Evolutionary conservation across 2,329 filamentous ascomycete genomes (phyloP), one percentile per base, ranked within the genome.

Genomic region (Ophiostoma quercus): DNA sequence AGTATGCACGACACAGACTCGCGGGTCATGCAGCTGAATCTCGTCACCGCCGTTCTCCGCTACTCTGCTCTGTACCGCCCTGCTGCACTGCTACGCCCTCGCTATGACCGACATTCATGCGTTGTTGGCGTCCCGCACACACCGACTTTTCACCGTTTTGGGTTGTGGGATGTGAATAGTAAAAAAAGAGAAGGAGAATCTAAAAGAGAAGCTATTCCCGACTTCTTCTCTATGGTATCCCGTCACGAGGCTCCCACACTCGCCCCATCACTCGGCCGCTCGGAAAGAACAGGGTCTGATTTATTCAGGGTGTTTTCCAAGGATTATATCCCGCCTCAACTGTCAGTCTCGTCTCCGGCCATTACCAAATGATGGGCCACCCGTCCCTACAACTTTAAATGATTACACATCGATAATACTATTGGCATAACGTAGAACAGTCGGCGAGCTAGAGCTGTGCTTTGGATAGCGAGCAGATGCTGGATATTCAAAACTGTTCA

Each of bases 31-130:
- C 57, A 62, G 57, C 22, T 62, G 25, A 25, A 29, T 16, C 22
- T 62, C 57, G 57, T 62, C 57, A 62, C 57, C 57, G 57, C 57
- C 57, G 57, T 62, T 57, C 57, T 62, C 57, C 57, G 57, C 57
- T 19, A 8, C 34, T 8, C 34, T 34, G 5, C 34, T 34, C 8
- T 29, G 25, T 29, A 29, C 25, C 2, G 25, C 34, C 4, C 34
- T 32, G 57, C 51, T 54, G 19, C 51, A n/a, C 51, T 25, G 43
- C 43, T n/a, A 47, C 43, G 43, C 6, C 51, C 22, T 25, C 51
- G 51, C 51, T 57, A 25, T n/a, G 9, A 57, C 51, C 11, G n/a
- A 57, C 3, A 22, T 57, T 57, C 51, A 57, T 57, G 57, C 57
- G 57, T 32, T 62, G 57, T 32, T 16, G 25, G 12, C 51, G 51